Evolutionary conservation across 2,329 filamentous ascomycete genomes (phyloP).

Genomic region (Botryotinia narcissicola): DNA sequence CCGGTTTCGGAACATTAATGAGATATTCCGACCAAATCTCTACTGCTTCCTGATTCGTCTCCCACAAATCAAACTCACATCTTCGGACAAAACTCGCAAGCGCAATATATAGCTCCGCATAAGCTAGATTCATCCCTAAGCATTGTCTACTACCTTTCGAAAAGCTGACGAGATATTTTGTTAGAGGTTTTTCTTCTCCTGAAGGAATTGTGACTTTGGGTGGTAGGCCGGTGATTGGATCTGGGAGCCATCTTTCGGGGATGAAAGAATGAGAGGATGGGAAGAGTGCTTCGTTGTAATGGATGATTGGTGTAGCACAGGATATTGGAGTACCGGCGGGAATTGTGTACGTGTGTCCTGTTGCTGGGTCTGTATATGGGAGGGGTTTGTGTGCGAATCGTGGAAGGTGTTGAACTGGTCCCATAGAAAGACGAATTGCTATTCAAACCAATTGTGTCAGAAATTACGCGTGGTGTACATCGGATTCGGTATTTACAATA

Average conservation of each 20-base stretch:
- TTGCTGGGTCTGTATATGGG: conserved; percentile 23
- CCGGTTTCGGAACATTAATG: not conserved
- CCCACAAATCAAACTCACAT: conserved; percentile 13
- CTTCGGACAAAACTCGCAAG: conserved; percentile 13
- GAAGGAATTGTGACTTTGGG: conserved; percentile 1
- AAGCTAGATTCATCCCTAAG: conserved; percentile 39
- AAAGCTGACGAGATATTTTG: conserved; percentile 44
- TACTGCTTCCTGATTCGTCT: conserved; percentile 12
- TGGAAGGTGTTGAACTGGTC: conserved; percentile 35
- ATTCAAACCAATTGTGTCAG: not conserved
- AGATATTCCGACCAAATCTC: conserved; percentile 12
- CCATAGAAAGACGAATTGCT: conserved; percentile 37
- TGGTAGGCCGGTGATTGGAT: conserved; percentile 1
- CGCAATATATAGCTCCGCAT: conserved; percentile 19
- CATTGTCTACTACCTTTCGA: conserved; percentile 45
- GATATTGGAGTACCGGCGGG: conserved; percentile 41
- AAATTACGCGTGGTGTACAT: not conserved
- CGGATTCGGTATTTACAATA: not conserved
- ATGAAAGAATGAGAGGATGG: conserved; percentile 42
- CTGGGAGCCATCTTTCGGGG: conserved; percentile 46
- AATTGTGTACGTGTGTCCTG: conserved; percentile 23
- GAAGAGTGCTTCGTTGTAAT: conserved; percentile 43
- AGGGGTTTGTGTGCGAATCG: conserved; percentile 32
- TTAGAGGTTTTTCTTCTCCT: conserved; percentile 4
- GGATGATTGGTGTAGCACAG: conserved; percentile 42